Base-by-base conservation (phyloP, 2,329 filamentous ascomycete species). In the Colletotrichum caudatum region DNA sequence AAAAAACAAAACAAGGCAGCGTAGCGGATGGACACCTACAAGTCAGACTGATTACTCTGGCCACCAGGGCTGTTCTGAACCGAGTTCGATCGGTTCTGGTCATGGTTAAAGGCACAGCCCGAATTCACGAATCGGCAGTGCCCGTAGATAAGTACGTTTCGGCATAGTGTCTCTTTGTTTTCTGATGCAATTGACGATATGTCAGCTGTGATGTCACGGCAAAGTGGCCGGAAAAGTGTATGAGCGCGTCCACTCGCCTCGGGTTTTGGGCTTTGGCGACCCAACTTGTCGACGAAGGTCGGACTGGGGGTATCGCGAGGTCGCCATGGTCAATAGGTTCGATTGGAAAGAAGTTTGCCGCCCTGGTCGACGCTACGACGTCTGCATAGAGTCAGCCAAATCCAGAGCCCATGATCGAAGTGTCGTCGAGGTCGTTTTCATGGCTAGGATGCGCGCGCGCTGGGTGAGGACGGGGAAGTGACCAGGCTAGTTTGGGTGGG, bases 81-180 rank as follows among this genome's bases (percentile, higher is more conserved):
- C 39, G 73, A 71, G 46, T 78, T 81, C 68, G 79, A 83, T 81
- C 91, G 94, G 76, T 89, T 87, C 71, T 90, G 89, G 76, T 96
- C 93, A 82, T 97, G 94, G 78, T 94, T 96, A 83, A 97, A 97
- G 75, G 92, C 91, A 83, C 94, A 97, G 83, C 93, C 94, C 83
- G 93, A 92, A 79, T 97, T 94, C 84, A 97, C 93, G 82, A 94
- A 97, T 74, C 94, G 92, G 81, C 94, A 98, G 82, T 95, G 93
- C 67, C 94, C 94, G 81, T 97, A 97, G 77, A 98, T 97, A 73
- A 94, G 89, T 73, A 98, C 92, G 82, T 98, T 97, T 78, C 94
- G 92, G 83, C 94, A 98, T 69, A 95, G 88, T 8, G 94, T 97
- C 80, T 97, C 94, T 83, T 95, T 97, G 81, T 93, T 93, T 83